Conservation (phyloP, 2,329 filamentous ascomycete genomes). For the Colletotrichum paranaense region DNA sequence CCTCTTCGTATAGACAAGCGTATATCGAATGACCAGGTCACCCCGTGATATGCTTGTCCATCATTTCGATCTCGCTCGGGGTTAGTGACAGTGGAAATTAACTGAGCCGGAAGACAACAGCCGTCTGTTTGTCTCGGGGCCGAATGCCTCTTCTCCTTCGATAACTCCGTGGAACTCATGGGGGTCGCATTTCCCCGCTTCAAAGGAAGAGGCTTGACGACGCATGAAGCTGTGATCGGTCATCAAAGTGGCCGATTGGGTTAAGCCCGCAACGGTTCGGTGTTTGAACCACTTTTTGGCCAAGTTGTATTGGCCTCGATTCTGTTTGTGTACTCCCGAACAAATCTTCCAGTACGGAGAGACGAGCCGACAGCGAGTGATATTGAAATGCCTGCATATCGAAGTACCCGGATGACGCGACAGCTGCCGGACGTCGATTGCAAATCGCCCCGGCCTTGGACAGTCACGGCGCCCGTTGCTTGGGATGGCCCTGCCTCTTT, state of each 20-base stretch:
- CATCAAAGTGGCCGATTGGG: background rate
- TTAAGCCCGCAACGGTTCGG: slow-evolving; percentile 2
- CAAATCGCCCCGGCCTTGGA: background rate
- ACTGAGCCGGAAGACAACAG: background rate
- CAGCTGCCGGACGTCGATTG: background rate
- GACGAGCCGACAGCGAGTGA: slow-evolving; percentile 1
- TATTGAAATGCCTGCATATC: background rate
- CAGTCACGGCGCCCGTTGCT: background rate
- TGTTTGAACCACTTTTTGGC: slow-evolving; percentile 24
- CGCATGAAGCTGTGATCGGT: slow-evolving; percentile 5
- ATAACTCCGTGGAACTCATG: background rate
- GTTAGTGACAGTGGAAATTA: background rate
- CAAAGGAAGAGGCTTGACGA: slow-evolving; percentile 12
- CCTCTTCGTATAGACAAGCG: background rate
- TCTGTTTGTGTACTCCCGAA: background rate
- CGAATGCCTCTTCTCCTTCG: background rate
- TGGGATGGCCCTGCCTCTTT: background rate
- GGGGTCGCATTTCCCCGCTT: slow-evolving; percentile 1
- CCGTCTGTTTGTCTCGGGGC: background rate
- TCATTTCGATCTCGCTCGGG: background rate
- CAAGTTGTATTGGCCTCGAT: background rate
- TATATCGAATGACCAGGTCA: background rate
- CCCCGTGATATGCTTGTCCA: background rate
- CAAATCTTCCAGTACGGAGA: background rate
- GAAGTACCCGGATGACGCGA: background rate